Evolutionary conservation across 805 yeast species (phyloP), one percentile per base, ranked within the genome.

Genomic region (Yarrowia hollandica): DNA sequence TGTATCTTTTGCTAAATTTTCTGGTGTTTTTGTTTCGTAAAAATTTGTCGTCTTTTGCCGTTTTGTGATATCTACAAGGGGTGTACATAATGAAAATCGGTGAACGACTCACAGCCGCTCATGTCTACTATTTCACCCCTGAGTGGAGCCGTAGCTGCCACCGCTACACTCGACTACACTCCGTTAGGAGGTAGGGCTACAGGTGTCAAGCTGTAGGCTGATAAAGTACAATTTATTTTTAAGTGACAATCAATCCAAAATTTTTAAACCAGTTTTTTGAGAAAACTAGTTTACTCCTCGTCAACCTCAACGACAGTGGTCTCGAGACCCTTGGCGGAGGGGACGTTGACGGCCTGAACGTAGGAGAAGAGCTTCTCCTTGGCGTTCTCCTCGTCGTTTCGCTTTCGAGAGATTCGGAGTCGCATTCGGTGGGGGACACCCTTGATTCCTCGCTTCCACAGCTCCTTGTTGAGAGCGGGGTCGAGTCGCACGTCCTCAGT

Each of bases 371-470:
- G 85, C 79, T 91, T 90, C 82, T 90, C 91, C 85, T 86, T 87
- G 75, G 99, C 97, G 77, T 90, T 92, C 84, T 94, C 99, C 84
- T 94, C 99, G 80, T 94, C 97, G 84, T 94, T 94, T 85, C 98
- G 90, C 91, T 87, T 94, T 86, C 96, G 88, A 67, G 98, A 90
- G 82, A 94, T 91, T 84, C 97, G 91, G 78, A 94, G 84, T 84
- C 99, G 91, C 80, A 94, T 77, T 86, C 97, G 91, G 90, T 81
- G 82, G 78, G 96, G 96, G 75, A 90, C 96, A 83, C 97, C 97
- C 85, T 91, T 90, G 82, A 94, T 86, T 84, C 99, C 99, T 84
- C 96, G 91, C 81, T 89, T 87, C 99, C 99, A 94, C 82, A 94
- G 84, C 76, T 86, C 95, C 80, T 91, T 94, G 88, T 94, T 94